Evolutionary conservation across 2,329 filamentous ascomycete species (phyloP), one percentile per base, ranked within the genome.

Genomic region (Cercospora canescens): DNA sequence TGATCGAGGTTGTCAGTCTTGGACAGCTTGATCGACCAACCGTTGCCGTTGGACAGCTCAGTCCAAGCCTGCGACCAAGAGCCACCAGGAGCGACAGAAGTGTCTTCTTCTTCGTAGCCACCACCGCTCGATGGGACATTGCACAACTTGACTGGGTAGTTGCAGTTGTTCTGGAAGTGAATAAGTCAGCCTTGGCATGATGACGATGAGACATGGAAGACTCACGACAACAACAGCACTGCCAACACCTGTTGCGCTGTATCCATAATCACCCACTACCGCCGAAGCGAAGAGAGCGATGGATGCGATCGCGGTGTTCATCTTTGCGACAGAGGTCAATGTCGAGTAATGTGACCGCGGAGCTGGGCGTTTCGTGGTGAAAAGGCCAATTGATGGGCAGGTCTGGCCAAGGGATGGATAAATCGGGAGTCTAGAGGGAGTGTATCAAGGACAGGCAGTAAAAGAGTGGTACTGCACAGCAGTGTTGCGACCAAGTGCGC

Each of bases 1-100:
- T 76, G 73, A 65, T 70, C 62, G 48, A 70, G 66, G 59, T 65
- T 56, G 28, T 61, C 55, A 35, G 65, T 66, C 70, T 76, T 74
- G 69, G 76, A 76, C 41, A 79, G 74, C 76, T 79, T 79, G 73
- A 79, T 76, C 18, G 77, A 77, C 77, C 77, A 79, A 37, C 77
- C 77, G 52, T 73, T 68, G 60, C 64, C 66, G 66, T 76, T 77
- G 68, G 70, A 64, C 30, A 79, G 73, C 67, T 71, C 41, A n/a
- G 74, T 78, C 72, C 73, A 79, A n/a, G 69, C 21, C 68, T 77
- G 76, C 14, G 69, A 68, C 68, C 71, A 79, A 39, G 70, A 69
- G 26, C 70, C 73, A 56, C 71, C 73, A 28, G 69, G 60, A 66
- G 66, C 66, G 34, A 70, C 65, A n/a, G 63, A 72, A 64, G 72